Evolutionary conservation across 768 basidiomycete genomes (phyloP).

Genomic region (Fistulinella prunicolor): DNA sequence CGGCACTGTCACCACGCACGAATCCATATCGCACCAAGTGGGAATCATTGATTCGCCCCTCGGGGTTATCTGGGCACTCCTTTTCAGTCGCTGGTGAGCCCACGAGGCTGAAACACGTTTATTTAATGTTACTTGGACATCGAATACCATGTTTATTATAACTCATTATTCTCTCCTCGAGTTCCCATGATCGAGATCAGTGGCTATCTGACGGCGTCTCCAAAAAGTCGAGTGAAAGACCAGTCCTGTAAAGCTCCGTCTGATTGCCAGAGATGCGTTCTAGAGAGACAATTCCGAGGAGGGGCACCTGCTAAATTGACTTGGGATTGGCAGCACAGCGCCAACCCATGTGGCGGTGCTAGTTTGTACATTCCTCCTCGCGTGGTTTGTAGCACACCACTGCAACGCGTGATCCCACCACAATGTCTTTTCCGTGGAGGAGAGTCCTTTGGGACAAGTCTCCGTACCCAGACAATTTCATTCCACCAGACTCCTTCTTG

Average conservation of each 20-base stretch:
- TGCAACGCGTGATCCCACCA: too few species aligned
- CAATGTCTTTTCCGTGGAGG: slow-evolving; percentile 51
- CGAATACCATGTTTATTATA: slow-evolving; percentile 17
- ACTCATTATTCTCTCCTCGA: not conserved
- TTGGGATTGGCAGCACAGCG: slow-evolving; percentile 6
- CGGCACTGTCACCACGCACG: slow-evolving; percentile 25
- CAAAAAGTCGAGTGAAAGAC: not conserved
- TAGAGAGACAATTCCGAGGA: slow-evolving; percentile 17
- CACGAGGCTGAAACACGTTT: slow-evolving; percentile 35
- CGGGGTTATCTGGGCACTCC: slow-evolving; percentile 28
- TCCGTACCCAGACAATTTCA: slow-evolving; percentile 80
- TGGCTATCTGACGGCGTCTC: slow-evolving; percentile 15
- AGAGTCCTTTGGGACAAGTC: slow-evolving; percentile 78
- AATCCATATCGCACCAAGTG: slow-evolving; percentile 20
- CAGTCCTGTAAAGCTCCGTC: slow-evolving; percentile 5
- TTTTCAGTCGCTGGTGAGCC: slow-evolving; percentile 20
- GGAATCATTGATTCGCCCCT: slow-evolving; percentile 30
- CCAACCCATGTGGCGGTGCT: too few species aligned
- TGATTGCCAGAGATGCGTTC: slow-evolving; percentile 1
- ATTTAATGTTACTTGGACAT: slow-evolving; percentile 27
- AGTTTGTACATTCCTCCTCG: too few species aligned
- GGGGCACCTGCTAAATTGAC: slow-evolving; percentile 1
- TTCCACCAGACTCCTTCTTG: slow-evolving; percentile 71
- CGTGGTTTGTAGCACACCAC: too few species aligned
- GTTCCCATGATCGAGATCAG: slow-evolving; percentile 30